Evolutionary conservation across 495 filamentous ascomycete genomes (phyloP).

Genomic region (Staphylotrichum tortipilum): DNA sequence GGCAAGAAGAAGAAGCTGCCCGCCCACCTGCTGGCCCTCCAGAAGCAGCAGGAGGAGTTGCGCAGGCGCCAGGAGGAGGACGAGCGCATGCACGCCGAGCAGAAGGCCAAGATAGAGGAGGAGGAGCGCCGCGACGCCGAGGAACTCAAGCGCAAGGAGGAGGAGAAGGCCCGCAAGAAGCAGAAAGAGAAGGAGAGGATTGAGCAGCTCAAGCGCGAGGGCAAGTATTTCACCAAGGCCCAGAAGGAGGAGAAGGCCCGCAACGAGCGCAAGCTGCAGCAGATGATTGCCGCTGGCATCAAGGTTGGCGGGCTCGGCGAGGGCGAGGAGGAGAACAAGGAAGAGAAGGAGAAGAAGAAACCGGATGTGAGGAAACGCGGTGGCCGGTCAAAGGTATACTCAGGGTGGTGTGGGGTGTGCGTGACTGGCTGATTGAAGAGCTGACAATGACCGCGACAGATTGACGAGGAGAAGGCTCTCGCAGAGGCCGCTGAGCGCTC

Average conservation of each 20-base stretch:
- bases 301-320: slow-evolving; percentile 67
- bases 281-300: slow-evolving; percentile 83
- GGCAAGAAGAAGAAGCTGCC: slow-evolving; percentile 89
- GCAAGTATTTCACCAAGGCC: slow-evolving; percentile 89
- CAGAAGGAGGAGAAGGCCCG: slow-evolving; percentile 79
- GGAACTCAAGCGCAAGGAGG: slow-evolving; percentile 47
- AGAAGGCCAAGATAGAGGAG: slow-evolving; percentile 64
- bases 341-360: slow-evolving; percentile 62
- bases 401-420: too few relatives aligned
- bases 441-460: too few relatives aligned
- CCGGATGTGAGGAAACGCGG: slow-evolving; percentile 65
- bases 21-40: slow-evolving; percentile 67
- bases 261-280: slow-evolving; percentile 80
- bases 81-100: slow-evolving; percentile 59
- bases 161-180: slow-evolving; percentile 64
- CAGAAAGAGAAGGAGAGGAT: slow-evolving; percentile 93
- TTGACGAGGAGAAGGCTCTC: slow-evolving; percentile 60
- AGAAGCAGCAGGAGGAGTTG: slow-evolving; percentile 85
- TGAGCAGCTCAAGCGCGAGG: slow-evolving; percentile 90
- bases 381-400: slow-evolving; percentile 54
- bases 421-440: too few relatives aligned
- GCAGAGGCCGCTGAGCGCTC: slow-evolving; percentile 64
- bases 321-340: slow-evolving; percentile 49
- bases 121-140: slow-evolving; percentile 59
- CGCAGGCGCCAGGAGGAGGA: slow-evolving; percentile 67